phyloP scores from a whole-genome alignment of 2,329 filamentous ascomycete genomes.

The Rhynchosporium graminicola region DNA sequence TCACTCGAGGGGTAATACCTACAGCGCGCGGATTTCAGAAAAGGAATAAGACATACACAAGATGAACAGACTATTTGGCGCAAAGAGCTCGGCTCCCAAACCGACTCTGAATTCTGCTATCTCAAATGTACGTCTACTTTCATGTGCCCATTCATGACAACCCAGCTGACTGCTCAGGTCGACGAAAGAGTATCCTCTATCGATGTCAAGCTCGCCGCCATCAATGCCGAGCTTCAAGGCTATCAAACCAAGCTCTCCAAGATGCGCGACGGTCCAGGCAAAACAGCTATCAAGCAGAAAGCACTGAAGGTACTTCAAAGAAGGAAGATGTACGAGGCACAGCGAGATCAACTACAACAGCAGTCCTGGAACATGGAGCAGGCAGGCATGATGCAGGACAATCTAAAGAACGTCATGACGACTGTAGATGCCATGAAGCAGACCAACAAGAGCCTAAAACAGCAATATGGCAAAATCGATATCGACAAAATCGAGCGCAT shows the following conservation, averaged over 20 bases:
- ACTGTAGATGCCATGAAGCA: conserved; percentile 98
- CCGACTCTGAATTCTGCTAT: conserved; percentile 85
- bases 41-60: conserved; percentile 33
- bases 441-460: conserved; percentile 87
- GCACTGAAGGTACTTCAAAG: conserved; percentile 92
- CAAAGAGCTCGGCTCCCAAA: conserved; percentile 83
- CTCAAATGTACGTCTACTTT: conserved; percentile 59
- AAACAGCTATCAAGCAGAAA: conserved; percentile 89
- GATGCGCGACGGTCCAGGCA: conserved; percentile 95
- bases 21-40: background rate
- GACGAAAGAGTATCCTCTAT: conserved; percentile 81
- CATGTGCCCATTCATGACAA: conserved; percentile 24
- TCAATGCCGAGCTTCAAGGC: conserved; percentile 85
- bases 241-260: conserved; percentile 87
- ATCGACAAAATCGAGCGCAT: conserved; percentile 96
- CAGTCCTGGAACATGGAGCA: conserved; percentile 99
- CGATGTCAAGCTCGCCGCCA: conserved; percentile 90
- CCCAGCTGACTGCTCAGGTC: conserved; percentile 49
- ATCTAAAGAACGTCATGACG: conserved; percentile 97
- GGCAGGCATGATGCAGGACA: conserved; percentile 97
- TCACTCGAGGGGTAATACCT: conserved; percentile 2
- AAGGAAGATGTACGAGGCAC: conserved; percentile 89
- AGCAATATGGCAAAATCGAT: conserved; percentile 96
- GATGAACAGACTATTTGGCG: conserved; percentile 97
- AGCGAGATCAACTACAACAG: conserved; percentile 89